phyloP scores from a whole-genome alignment of 768 basidiomycete species.

The Tylopilus rubrobrunneus region DNA sequence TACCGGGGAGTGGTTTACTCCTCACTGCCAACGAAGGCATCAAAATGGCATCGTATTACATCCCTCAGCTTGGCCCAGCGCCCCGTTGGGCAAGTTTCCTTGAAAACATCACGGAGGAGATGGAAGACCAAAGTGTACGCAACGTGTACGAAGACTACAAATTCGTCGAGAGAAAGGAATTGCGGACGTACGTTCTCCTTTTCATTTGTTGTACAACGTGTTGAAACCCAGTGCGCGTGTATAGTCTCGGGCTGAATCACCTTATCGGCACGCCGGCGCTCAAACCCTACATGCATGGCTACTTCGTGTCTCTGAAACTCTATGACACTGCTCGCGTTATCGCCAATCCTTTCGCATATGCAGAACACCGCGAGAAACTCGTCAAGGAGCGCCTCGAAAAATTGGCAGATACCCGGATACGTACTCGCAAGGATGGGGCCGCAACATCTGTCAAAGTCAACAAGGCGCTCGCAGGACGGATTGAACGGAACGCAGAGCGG shows the following conservation, averaged over 20 bases:
- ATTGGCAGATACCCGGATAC: slow-evolving; percentile 89
- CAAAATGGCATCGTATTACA: slow-evolving; percentile 90
- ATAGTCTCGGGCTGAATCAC: slow-evolving; percentile 89
- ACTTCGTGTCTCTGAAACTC: slow-evolving; percentile 93
- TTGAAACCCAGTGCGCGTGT: not conserved
- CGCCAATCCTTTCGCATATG: slow-evolving; percentile 94
- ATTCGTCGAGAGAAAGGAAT: slow-evolving; percentile 85
- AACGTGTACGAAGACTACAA: slow-evolving; percentile 96
- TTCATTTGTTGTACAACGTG: not conserved
- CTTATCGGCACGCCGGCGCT: slow-evolving; percentile 92
- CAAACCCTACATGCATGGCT: slow-evolving; percentile 99
- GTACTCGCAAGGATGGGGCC: slow-evolving; percentile 59
- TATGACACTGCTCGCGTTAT: slow-evolving; percentile 96
- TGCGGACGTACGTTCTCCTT: slow-evolving; percentile 62
- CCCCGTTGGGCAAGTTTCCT: slow-evolving; percentile 97
- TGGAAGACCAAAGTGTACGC: slow-evolving; percentile 83
- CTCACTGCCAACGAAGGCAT: slow-evolving; percentile 97
- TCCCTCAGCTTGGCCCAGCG: slow-evolving; percentile 94
- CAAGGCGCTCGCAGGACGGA: slow-evolving; percentile 83
- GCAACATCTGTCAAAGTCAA: slow-evolving; percentile 43
- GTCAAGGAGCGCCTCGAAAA: slow-evolving; percentile 89
- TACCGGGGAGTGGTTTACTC: slow-evolving; percentile 84
- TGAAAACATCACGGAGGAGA: slow-evolving; percentile 97
- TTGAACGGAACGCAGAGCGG: slow-evolving; percentile 51
- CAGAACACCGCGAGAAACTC: slow-evolving; percentile 87